Percentiles rank a stretch among this genome's conserved stretches.
These are phyloP conservation scores for Phytopythium vexans DNA, from an alignment of 352 stramenopile genomes.

Conservation along the genomic window DNA sequence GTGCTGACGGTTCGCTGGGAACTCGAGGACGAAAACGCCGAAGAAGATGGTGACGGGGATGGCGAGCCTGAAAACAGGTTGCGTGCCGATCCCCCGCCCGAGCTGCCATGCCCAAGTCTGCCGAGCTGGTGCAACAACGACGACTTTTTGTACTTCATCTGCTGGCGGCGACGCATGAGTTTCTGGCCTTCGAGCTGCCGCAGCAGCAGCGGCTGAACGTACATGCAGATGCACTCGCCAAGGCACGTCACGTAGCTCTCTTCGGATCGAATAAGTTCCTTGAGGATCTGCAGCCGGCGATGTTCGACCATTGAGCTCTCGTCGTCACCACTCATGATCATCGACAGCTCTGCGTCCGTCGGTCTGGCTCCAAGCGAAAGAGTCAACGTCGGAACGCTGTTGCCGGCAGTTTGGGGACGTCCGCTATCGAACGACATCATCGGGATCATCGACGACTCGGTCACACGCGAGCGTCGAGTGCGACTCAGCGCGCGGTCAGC, in stretches of 20 bases:
- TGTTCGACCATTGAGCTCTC: conserved; percentile 60
- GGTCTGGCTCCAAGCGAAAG: conserved; percentile 1
- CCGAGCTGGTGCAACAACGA: conserved; percentile 47
- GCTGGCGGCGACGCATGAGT: conserved; percentile 40
- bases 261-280: conserved; percentile 81
- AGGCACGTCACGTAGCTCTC: conserved; percentile 82
- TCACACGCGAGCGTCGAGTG: conserved; percentile 55
- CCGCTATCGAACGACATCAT: conserved; percentile 31
- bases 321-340: conserved; percentile 27
- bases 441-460: conserved; percentile 34
- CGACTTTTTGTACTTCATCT: conserved; percentile 65
- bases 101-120: conserved; percentile 30
- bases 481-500: conserved; percentile 65
- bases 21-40: not conserved
- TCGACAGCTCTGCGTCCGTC: conserved; percentile 30
- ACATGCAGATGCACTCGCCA: conserved; percentile 81
- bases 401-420: conserved; percentile 4
- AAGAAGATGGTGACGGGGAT: conserved; percentile 5
- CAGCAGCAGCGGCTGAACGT: conserved; percentile 77
- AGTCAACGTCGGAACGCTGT: not conserved
- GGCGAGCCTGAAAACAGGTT: not conserved
- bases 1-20: conserved; percentile 35
- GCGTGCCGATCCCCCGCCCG: not conserved
- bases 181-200: conserved; percentile 79
- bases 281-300: conserved; percentile 70